These are phyloP conservation scores for Botryotinia convoluta DNA, from an alignment of 2,329 filamentous ascomycete species.

Conservation along the genomic window DNA sequence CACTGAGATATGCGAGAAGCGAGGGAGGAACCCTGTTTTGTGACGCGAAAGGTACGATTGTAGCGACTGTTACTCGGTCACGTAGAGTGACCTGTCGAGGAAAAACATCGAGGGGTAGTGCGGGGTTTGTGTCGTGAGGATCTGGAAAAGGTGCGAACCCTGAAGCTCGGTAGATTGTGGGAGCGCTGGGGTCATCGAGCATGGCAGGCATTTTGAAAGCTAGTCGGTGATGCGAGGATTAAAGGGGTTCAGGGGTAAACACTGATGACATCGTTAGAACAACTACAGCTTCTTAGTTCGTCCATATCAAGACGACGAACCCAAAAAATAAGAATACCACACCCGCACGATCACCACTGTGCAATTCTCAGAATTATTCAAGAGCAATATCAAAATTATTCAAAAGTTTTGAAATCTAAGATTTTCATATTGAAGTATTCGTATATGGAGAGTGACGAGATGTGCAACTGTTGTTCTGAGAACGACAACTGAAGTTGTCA, in stretches of 20 bases:
- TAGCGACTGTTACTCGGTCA: slow-evolving; percentile 65
- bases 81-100: slow-evolving; percentile 63
- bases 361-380: background rate
- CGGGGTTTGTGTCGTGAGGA: slow-evolving; percentile 50
- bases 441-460: slow-evolving; percentile 17
- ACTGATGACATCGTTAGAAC: slow-evolving; percentile 10
- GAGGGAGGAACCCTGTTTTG: slow-evolving; percentile 58
- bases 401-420: background rate
- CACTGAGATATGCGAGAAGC: slow-evolving; percentile 61
- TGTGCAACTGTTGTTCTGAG: slow-evolving; percentile 22
- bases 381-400: slow-evolving; percentile 3
- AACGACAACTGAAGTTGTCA: slow-evolving; percentile 19
- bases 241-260: slow-evolving; percentile 12
- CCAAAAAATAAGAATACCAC: background rate
- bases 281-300: background rate
- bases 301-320: background rate
- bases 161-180: slow-evolving; percentile 54
- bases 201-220: slow-evolving; percentile 54
- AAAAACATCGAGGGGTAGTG: slow-evolving; percentile 45
- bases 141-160: slow-evolving; percentile 52
- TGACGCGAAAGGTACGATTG: slow-evolving; percentile 65
- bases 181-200: slow-evolving; percentile 57
- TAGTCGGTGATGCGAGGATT: slow-evolving; percentile 10
- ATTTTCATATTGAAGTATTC: background rate
- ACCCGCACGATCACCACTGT: background rate